These are phyloP conservation scores for Trypanosoma grayi DNA, from an alignment of 208 protist genomes.

Conservation along the genomic window DNA sequence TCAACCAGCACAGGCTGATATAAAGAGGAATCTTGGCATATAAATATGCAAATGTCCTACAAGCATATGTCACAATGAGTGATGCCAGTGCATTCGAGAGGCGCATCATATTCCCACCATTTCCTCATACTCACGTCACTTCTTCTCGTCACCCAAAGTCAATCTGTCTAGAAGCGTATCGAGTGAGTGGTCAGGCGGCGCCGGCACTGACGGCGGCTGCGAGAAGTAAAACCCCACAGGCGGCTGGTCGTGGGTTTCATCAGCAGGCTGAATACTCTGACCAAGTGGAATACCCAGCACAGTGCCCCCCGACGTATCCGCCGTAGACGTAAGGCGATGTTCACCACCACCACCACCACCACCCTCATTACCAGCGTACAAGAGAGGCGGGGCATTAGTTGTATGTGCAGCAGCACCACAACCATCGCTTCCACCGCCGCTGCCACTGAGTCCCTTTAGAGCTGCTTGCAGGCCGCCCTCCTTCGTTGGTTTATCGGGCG, in stretches of 20 bases:
- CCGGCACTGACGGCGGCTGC: slow-evolving; percentile 3
- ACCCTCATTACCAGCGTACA: neutral
- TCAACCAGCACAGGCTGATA: too few species aligned
- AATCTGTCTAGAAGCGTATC: slow-evolving; percentile 11
- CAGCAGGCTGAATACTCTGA: neutral
- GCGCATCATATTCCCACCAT: too few species aligned
- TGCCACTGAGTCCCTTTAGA: slow-evolving; percentile 16
- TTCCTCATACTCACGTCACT: too few species aligned
- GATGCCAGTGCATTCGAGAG: too few species aligned
- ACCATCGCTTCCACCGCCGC: neutral
- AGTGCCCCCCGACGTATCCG: neutral
- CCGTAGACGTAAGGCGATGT: neutral
- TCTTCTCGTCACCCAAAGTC: slow-evolving; percentile 27
- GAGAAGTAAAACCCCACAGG: slow-evolving; percentile 38
- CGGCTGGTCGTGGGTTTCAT: neutral
- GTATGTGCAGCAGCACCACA: neutral
- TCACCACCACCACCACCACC: neutral
- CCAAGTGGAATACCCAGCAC: slow-evolving; percentile 60
- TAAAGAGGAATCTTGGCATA: too few species aligned
- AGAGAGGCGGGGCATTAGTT: neutral
- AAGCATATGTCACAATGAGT: too few species aligned
- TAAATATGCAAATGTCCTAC: too few species aligned
- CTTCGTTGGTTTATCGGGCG: slow-evolving; percentile 55
- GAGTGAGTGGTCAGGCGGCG: neutral
- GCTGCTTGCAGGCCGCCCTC: slow-evolving; percentile 16